Base-by-base conservation (phyloP, 768 basidiomycete species). In the Myochromella boudieri region DNA sequence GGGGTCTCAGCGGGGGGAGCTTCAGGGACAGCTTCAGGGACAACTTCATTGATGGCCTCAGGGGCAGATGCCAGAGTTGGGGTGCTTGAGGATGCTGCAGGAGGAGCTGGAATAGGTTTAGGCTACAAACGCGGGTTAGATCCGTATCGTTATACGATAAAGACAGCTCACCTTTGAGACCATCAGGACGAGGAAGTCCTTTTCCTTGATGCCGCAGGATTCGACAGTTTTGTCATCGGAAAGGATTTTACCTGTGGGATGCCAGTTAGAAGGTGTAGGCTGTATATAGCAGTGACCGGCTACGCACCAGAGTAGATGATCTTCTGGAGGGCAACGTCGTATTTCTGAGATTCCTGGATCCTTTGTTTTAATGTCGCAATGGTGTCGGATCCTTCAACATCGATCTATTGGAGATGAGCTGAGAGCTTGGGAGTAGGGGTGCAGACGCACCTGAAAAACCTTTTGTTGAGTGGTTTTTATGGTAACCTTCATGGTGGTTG, bases 141-240 rank as follows among this genome's bases (percentile, higher is more conserved):
- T 29, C 63, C 52, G 38, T 61, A 42, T 26, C 62, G 46, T n/a
- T 11, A 31, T 32, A 17, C 29, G 27, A 18, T 24, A 43, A 43
- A n/a, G 15, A 26, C 17, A 29, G 34, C 71, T 41, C 52, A 95
- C 95, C 83, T 97, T 98, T 41, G 93, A 82, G 26, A 97, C 91
- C 95, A 98, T 99, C 33, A 99, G 82, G n/a, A 99, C 97, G 50
- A 98, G 72, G 72, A 99, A 99, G 66, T 97, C 95, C 73, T 97
- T 98, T 69, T 98, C 95, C 72, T 97, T 95, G 75, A 98, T 90
- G 44, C 87, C 82, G 60, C 87, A 89, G 37, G 88, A 86, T 57
- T 80, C 88, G 27, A 99, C 79, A 1, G 87, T 87, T 74, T 94
- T 95, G 48, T 83, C 81, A 65, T 99, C 94, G 8, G 81, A 63